These are phyloP conservation scores for Pyrrhoderma noxium DNA, from an alignment of 1,284 basidiomycete genomes.

Conservation along the genomic window DNA sequence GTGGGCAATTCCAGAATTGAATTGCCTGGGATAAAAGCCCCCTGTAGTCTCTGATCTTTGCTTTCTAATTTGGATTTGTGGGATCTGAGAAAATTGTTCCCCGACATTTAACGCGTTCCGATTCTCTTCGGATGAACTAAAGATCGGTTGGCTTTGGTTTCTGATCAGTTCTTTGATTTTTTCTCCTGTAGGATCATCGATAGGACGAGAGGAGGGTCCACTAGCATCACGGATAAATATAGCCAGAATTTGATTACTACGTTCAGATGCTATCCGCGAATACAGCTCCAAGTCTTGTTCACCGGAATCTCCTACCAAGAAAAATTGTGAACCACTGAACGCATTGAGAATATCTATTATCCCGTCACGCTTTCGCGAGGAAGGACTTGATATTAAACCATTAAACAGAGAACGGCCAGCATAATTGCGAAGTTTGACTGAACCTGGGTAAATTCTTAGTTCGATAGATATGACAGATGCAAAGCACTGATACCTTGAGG, in stretches of 20 bases:
- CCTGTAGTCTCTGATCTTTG: too few species aligned
- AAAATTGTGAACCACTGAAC: constrained; percentile 68
- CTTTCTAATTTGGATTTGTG: too few species aligned
- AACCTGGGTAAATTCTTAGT: constrained; percentile 34
- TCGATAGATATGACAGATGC: constrained; percentile 19
- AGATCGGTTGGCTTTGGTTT: too few species aligned
- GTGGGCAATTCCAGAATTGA: too few species aligned
- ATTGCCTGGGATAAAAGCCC: too few species aligned
- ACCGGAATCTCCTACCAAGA: constrained; percentile 82
- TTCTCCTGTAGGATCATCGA: constrained; percentile 55
- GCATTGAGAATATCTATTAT: constrained; percentile 72
- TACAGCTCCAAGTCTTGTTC: constrained; percentile 82
- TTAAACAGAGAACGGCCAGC: constrained; percentile 75
- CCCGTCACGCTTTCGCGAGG: constrained; percentile 72
- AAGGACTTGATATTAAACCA: constrained; percentile 65
- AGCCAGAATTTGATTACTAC: constrained; percentile 58
- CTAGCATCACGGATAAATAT: constrained; percentile 76
- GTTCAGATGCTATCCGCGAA: constrained; percentile 58
- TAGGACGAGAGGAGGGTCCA: constrained; percentile 23
- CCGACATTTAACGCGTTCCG: too few species aligned
- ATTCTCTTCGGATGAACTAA: too few species aligned
- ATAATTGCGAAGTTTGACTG: constrained; percentile 72
- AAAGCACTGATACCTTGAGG: constrained; percentile 42
- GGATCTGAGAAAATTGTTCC: too few species aligned
- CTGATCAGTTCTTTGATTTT: constrained; percentile 19